Evolutionary conservation across 306 rosid genomes (phyloP).

Genomic region (Casuarina glauca): DNA sequence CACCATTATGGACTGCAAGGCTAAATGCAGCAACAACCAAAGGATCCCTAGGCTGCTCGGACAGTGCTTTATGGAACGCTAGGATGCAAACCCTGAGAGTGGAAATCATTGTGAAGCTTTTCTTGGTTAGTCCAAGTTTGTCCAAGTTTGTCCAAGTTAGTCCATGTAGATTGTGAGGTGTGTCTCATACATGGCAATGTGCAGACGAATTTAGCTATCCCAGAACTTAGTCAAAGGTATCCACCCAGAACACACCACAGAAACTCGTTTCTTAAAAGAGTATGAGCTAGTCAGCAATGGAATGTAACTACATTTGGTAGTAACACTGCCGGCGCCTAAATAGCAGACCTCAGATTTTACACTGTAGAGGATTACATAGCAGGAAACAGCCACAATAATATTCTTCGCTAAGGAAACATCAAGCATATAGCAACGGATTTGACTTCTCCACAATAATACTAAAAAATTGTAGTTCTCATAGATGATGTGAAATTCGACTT

Average conservation of each 20-base stretch:
- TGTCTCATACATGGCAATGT: too few species aligned
- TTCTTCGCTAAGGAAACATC: too few species aligned
- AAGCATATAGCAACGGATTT: too few species aligned
- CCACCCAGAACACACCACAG: background rate
- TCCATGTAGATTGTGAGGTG: background rate
- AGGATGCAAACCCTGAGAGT: slow-evolving; percentile 80
- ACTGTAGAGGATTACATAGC: background rate
- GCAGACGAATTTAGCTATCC: background rate
- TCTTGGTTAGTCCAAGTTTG: slow-evolving; percentile 23
- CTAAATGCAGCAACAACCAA: slow-evolving; percentile 77
- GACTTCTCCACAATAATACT: too few species aligned
- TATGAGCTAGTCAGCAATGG: background rate
- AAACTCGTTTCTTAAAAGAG: background rate
- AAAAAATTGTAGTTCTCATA: background rate
- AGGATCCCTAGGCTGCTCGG: slow-evolving; percentile 63
- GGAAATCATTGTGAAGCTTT: slow-evolving; percentile 35
- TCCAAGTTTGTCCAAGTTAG: background rate
- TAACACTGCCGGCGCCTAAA: background rate
- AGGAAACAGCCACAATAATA: too few species aligned
- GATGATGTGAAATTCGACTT: background rate
- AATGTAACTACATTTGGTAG: background rate
- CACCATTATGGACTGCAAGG: slow-evolving; percentile 80
- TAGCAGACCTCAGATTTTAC: background rate
- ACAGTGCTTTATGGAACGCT: slow-evolving; percentile 75
- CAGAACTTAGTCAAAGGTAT: background rate